A percentile compares a stretch with the other conserved stretches of the same genome.
Conservation (phyloP, 164 flowering plant genomes). For the Umbellularia californica region DNA sequence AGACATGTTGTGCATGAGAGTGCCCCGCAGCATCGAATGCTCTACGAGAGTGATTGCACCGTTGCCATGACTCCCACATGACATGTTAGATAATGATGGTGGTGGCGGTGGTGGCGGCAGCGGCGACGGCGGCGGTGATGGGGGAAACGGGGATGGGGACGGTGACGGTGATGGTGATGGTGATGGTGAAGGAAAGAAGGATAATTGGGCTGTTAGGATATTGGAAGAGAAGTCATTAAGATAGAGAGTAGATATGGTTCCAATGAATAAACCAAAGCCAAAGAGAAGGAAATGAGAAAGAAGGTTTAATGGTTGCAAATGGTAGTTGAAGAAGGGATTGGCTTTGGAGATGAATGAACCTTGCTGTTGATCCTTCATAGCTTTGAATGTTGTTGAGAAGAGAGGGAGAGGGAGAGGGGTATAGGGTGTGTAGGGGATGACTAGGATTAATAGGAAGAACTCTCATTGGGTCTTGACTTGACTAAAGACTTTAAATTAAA, state of each 20-base stretch:
- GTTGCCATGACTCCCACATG: neutral
- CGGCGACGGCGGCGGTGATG: neutral
- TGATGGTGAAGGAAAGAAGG: slow-evolving; percentile 1
- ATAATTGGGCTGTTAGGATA: slow-evolving; percentile 14
- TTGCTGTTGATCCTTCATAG: neutral
- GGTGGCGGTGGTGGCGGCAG: neutral
- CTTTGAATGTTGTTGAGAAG: neutral
- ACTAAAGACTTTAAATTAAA: too few species aligned
- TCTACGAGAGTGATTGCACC: slow-evolving; percentile 19
- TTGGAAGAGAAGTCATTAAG: neutral
- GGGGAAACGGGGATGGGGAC: neutral
- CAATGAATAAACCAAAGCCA: slow-evolving; percentile 8
- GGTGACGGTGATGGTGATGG: neutral
- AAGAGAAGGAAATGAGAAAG: slow-evolving; percentile 10
- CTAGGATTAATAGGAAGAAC: too few species aligned
- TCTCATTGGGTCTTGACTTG: too few species aligned
- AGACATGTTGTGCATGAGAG: slow-evolving; percentile 23
- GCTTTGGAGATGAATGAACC: neutral
- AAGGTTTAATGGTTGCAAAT: slow-evolving; percentile 6
- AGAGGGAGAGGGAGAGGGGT: too few species aligned
- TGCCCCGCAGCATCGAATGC: slow-evolving; percentile 20
- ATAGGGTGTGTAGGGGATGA: too few species aligned
- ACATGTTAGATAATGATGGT: neutral
- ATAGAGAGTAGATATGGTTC: slow-evolving; percentile 3
- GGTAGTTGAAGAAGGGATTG: neutral